Percentiles rank a stretch among this genome's conserved stretches.
Evolutionary conservation across 2,329 filamentous ascomycete species (phyloP).

Genomic region (Beauveria sp.): DNA sequence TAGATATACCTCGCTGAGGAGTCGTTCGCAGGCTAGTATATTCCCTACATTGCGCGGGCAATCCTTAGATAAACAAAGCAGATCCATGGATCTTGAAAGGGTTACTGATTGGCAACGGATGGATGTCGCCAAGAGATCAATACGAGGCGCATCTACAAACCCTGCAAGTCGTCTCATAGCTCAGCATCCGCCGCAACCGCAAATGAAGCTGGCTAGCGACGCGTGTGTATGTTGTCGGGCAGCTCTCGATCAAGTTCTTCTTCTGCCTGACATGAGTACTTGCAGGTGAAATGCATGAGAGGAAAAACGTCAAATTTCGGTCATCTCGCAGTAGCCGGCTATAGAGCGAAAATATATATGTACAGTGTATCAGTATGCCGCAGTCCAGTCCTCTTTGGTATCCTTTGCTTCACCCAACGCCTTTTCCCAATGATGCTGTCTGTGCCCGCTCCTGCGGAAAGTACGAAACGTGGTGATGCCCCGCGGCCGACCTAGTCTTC

Average conservation of each 20-base stretch:
- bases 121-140: too few relatives aligned
- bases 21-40: too few relatives aligned
- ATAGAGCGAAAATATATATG: not conserved
- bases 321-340: not conserved
- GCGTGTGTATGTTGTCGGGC: not conserved
- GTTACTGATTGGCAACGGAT: too few relatives aligned
- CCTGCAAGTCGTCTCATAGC: too few relatives aligned
- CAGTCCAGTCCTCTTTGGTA: not conserved
- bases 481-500: conserved; percentile 22
- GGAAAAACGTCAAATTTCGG: not conserved
- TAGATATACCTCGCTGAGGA: too few relatives aligned
- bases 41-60: too few relatives aligned
- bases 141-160: too few relatives aligned
- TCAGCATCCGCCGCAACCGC: not conserved
- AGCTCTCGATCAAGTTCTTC: too few relatives aligned
- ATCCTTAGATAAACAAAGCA: too few relatives aligned
- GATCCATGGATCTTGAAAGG: too few relatives aligned
- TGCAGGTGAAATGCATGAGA: not conserved
- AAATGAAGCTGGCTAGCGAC: not conserved
- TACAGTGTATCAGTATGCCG: conserved; percentile 3
- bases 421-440: not conserved
- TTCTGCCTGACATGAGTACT: too few relatives aligned
- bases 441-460: not conserved
- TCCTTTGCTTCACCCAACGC: not conserved
- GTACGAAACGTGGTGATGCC: not conserved